Evolutionary conservation across 2,329 filamentous ascomycete genomes (phyloP), one percentile per base, ranked within the genome.

Genomic region (Colletotrichum theobromicola): DNA sequence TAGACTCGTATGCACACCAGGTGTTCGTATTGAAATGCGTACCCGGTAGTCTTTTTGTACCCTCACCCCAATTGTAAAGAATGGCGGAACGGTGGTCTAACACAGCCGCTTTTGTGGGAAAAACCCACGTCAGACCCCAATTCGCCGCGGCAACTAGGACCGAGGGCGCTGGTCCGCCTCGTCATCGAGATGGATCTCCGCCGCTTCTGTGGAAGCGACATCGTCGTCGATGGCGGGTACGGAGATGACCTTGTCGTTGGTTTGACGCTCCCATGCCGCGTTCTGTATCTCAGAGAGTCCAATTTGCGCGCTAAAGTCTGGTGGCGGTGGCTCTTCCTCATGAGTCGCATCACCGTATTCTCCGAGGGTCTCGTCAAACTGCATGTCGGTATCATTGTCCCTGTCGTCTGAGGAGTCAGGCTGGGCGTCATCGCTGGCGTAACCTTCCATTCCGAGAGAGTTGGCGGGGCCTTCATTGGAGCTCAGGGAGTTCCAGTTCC

Each of bases 171-270:
- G 63, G 15, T 84, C 81, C 68, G 46, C 24, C 18, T 85, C 83
- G 61, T 85, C 85, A 53, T 87, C 86, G 24, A 89, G 78, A 74
- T 88, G 87, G 58, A 89, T 89, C 79, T 90, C 88, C 9, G 87
- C 81, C 8, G 88, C 87, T 53, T 87, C 86, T 35, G 87, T 86
- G 15, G 85, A 87, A 65, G 80, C 81, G 32, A 78, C 79, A 30
- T 85, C 85, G 28, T 79, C 82, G 18, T 81, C 82, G 32, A 78
- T 81, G 6, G 81, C 78, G 24, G 84, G 82, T 62, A 89, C 83
- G 21, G 84, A 83, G 67, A 88, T 82, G 24, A 88, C 80, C 12
- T 79, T 50, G 21, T 64, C 78, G 24, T 81, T 80, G 71, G 79
- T 79, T 53, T 83, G 81, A 32, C 76, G 76, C 30, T 82, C 79